Evolutionary conservation across 805 yeast genomes (phyloP), one percentile per base, ranked within the genome.

Genomic region (Kodamaea neixiangensis): DNA sequence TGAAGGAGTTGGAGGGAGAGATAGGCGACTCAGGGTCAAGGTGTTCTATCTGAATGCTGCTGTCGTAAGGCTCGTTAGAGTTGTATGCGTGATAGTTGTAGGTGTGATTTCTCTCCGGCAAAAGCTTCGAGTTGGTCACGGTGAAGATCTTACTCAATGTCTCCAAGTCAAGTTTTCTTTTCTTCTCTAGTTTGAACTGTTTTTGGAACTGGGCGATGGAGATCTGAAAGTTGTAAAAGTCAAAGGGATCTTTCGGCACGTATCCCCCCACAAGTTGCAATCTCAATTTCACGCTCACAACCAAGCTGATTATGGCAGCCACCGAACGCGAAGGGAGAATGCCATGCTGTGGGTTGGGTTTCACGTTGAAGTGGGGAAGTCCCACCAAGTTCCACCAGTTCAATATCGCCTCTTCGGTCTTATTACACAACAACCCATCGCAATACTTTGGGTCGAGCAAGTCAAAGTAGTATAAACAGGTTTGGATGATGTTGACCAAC

Each of bases 361-460:
- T 72, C 19, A 61, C 53, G 50, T 69, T 73, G 51, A 67, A 74
- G 52, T 72, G 81, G 4, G 76, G 73, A 4, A 73, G 66, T 0
- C 96, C 97, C 55, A 86, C 78, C 33, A 81, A 64, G 34, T 74
- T 75, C 97, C 98, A 93, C 97, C 98, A 93, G 42, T 76, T 73
- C 1, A 66, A 60, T 19, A 90, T 78, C 0, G 96, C 96, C 18
- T 69, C 75, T 54, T 85, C 86, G 0, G 99, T 93, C 50, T 79
- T 76, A 51, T 82, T 80, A 65, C 98, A 93, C 2, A 91, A 69
- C 13, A 93, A 70, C 0, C 99, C 98, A 68, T 94, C 97, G 50
- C 89, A 88, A 56, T 78, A 82, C 29, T 70, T 69, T 0, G 89
- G 83, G 46, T 83, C 86, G 11, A 90, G 73, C 39, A 90, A 67